phyloP scores from a whole-genome alignment of 306 rosid genomes.

The Ceratonia siliqua region DNA sequence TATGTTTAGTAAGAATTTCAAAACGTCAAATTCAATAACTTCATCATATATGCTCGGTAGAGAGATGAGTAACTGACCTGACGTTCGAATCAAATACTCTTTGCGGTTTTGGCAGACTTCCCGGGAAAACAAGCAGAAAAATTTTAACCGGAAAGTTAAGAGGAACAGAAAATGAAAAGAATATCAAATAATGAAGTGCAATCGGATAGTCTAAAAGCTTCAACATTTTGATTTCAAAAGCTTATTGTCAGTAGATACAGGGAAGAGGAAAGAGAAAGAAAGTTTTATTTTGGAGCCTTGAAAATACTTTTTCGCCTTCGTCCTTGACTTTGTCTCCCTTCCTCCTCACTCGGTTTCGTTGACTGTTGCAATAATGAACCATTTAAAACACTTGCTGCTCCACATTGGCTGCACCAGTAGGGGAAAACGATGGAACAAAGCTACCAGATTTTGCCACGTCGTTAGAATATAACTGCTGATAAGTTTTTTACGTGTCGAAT shows the following conservation, averaged over 20 bases:
- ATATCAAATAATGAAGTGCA: neutral
- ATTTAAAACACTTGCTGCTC: too few species aligned
- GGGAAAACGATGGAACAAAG: too few species aligned
- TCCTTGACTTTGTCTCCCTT: neutral
- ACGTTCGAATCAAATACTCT: constrained; percentile 6
- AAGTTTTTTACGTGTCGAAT: neutral
- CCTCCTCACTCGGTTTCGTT: constrained; percentile 15
- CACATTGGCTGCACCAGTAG: neutral
- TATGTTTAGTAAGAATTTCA: neutral
- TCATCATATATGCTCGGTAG: constrained; percentile 3
- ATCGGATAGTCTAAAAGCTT: neutral
- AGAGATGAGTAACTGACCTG: constrained; percentile 40
- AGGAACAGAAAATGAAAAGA: neutral
- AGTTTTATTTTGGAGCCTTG: neutral
- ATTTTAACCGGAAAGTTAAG: neutral
- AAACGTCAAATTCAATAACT: constrained; percentile 12
- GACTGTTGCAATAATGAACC: too few species aligned
- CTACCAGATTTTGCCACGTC: neutral
- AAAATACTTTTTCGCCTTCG: neutral
- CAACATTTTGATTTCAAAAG: neutral
- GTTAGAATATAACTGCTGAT: too few species aligned
- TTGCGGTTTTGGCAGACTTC: neutral
- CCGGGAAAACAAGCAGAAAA: constrained; percentile 7
- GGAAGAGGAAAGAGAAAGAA: neutral
- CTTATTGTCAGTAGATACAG: neutral